Evolutionary conservation across 768 basidiomycete species (phyloP).

Genomic region (Tricholoma flavovirens): DNA sequence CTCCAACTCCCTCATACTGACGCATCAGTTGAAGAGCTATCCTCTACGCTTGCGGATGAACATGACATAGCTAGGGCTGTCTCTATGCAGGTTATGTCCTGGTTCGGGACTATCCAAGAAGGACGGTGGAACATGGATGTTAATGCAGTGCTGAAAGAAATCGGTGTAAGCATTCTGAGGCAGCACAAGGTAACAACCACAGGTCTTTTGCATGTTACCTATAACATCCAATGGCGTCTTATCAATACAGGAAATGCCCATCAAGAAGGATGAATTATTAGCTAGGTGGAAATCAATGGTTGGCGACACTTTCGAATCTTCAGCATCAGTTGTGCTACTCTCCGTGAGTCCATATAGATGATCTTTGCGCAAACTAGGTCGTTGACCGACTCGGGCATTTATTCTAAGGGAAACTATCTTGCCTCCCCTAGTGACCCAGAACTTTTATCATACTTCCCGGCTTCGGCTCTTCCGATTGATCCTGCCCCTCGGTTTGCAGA

Average conservation of each 20-base stretch:
- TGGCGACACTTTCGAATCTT: conserved; percentile 68
- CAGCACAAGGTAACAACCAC: conserved; percentile 42
- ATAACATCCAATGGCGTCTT: not conserved
- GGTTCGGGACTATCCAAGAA: conserved; percentile 66
- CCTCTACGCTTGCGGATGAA: conserved; percentile 57
- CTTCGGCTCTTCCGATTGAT: conserved; percentile 66
- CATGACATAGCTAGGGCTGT: conserved; percentile 64
- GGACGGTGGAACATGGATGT: conserved; percentile 66
- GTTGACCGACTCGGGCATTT: not conserved
- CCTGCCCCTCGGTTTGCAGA: conserved; percentile 81
- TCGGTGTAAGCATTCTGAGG: conserved; percentile 73
- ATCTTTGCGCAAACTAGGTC: not conserved
- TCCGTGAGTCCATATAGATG: conserved; percentile 40
- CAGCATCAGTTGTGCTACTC: conserved; percentile 62
- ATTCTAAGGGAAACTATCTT: conserved; percentile 69
- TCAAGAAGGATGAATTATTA: conserved; percentile 52
- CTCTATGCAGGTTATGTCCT: conserved; percentile 64
- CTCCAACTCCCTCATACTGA: conserved; percentile 46
- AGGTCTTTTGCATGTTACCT: not conserved
- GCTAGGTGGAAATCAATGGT: conserved; percentile 65
- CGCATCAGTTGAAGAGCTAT: conserved; percentile 54
- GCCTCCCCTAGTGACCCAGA: conserved; percentile 29
- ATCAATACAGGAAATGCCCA: conserved; percentile 47
- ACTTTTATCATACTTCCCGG: conserved; percentile 68
- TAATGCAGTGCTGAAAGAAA: conserved; percentile 55